Conservation (phyloP, 805 yeast species). For the Debaryomyces tyrocola region DNA sequence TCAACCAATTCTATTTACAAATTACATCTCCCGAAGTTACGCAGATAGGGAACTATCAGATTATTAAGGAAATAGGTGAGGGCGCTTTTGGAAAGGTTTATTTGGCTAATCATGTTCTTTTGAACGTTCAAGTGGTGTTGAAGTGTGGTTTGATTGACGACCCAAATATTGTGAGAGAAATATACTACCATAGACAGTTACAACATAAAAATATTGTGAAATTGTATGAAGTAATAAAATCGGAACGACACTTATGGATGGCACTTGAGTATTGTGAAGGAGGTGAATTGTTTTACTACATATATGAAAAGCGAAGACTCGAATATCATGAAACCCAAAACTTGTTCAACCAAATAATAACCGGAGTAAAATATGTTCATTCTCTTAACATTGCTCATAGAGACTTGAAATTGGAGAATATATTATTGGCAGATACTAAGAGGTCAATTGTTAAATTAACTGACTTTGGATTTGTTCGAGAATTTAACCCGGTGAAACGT, state of each 20-base stretch:
- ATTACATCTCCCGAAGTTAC: slow-evolving; percentile 47
- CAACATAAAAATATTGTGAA: slow-evolving; percentile 81
- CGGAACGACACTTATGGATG: slow-evolving; percentile 81
- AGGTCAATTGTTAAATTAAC: slow-evolving; percentile 69
- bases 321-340: slow-evolving; percentile 49
- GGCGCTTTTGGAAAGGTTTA: slow-evolving; percentile 94
- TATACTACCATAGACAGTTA: slow-evolving; percentile 82
- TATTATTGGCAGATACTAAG: slow-evolving; percentile 53
- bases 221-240: slow-evolving; percentile 80
- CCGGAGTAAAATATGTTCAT: slow-evolving; percentile 74
- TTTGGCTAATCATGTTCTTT: slow-evolving; percentile 73
- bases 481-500: slow-evolving; percentile 46
- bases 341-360: slow-evolving; percentile 64
- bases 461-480: slow-evolving; percentile 94
- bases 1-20: slow-evolving; percentile 53
- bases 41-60: slow-evolving; percentile 79
- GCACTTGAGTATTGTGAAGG: slow-evolving; percentile 89
- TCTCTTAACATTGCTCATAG: slow-evolving; percentile 77
- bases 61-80: slow-evolving; percentile 77
- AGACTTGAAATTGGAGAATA: slow-evolving; percentile 81
- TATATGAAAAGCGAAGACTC: slow-evolving; percentile 52
- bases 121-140: slow-evolving; percentile 74
- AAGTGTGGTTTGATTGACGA: slow-evolving; percentile 78
- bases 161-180: slow-evolving; percentile 86
- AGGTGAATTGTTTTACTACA: slow-evolving; percentile 68